Conservation (phyloP, 441 rosid species). For the Gossypium trilobum region DNA sequence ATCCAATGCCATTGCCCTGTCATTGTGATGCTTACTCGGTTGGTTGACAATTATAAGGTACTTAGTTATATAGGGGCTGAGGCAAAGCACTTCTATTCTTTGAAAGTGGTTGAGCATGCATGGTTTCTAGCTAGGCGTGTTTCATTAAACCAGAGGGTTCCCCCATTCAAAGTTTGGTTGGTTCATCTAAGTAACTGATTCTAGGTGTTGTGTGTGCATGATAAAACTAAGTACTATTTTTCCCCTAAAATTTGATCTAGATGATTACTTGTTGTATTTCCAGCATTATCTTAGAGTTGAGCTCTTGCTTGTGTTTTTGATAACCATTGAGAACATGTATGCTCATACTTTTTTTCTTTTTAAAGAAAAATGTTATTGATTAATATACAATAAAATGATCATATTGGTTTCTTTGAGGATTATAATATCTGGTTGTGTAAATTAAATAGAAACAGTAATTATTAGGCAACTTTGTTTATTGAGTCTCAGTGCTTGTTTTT, state of each 20-base stretch:
- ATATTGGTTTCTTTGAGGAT: not conserved
- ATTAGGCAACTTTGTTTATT: not conserved
- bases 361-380: not conserved
- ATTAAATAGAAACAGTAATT: not conserved
- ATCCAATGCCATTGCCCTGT: slow-evolving; percentile 65
- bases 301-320: not conserved
- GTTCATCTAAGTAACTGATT: not conserved
- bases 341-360: not conserved
- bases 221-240: not conserved
- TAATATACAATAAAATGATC: not conserved
- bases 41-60: slow-evolving; percentile 66
- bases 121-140: not conserved
- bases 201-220: not conserved
- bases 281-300: not conserved
- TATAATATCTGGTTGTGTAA: not conserved
- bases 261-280: not conserved
- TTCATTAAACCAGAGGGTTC: not conserved
- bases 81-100: not conserved
- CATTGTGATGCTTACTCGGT: slow-evolving; percentile 77
- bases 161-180: not conserved
- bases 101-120: not conserved
- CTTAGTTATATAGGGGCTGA: slow-evolving; percentile 11
- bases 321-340: not conserved
- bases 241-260: not conserved
- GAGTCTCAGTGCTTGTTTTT: not conserved